These are phyloP conservation scores for Cordyceps fumosorosea DNA, from an alignment of 2,329 filamentous ascomycete genomes.

Conservation along the genomic window DNA sequence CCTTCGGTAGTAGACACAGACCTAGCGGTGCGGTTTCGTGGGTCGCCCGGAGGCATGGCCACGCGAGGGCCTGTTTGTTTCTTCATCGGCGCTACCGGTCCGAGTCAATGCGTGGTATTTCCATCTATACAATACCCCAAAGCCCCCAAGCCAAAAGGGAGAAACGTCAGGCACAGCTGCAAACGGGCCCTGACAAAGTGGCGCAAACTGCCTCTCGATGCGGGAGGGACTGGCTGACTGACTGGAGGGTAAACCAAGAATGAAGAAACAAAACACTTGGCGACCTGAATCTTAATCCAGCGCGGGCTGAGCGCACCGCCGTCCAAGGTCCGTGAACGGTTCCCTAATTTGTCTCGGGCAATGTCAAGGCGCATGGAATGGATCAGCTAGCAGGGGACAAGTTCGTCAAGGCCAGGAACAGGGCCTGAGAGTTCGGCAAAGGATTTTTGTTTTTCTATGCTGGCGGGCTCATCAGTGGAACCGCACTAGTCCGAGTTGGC, in stretches of 20 bases:
- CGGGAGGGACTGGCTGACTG: neutral
- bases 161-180: neutral
- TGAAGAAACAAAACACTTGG: neutral
- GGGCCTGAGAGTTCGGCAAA: neutral
- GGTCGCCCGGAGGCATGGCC: neutral
- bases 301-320: constrained; percentile 9
- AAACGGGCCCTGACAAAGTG: neutral
- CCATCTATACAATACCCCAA: neutral
- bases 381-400: neutral
- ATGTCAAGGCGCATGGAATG: constrained; percentile 6
- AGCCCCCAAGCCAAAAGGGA: neutral
- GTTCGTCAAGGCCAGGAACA: neutral
- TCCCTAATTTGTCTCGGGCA: constrained; percentile 6
- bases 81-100: neutral
- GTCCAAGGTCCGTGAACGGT: constrained; percentile 7
- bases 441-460: neutral
- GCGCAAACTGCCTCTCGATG: neutral
- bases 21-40: neutral
- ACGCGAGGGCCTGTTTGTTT: neutral
- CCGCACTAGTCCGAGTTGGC: neutral
- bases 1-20: neutral
- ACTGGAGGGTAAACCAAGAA: neutral
- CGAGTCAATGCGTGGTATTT: neutral
- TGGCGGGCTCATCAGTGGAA: neutral
- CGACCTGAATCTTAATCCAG: constrained; percentile 7